Percentiles rank a stretch among this genome's conserved stretches.
These are phyloP conservation scores for Yamadazyma sp. DNA, from an alignment of 1,139 yeast genomes.

Conservation along the genomic window DNA sequence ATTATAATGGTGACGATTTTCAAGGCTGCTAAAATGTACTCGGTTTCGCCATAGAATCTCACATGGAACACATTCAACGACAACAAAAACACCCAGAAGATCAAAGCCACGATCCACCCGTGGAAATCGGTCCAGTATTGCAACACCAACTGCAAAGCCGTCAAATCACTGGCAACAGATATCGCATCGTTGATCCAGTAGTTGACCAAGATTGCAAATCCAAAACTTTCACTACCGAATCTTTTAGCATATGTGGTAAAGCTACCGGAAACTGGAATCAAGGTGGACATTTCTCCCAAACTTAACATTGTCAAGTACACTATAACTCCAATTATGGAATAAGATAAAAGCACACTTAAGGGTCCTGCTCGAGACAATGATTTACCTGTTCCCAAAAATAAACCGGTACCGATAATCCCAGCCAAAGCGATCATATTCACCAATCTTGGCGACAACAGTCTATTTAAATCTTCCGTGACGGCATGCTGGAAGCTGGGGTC, in stretches of 20 bases:
- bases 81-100: slow-evolving; percentile 58
- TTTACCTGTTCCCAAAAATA: slow-evolving; percentile 62
- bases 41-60: slow-evolving; percentile 45
- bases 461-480: slow-evolving; percentile 30
- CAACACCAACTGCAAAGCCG: slow-evolving; percentile 59
- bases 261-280: slow-evolving; percentile 62
- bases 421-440: slow-evolving; percentile 66
- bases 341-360: slow-evolving; percentile 57
- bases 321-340: slow-evolving; percentile 55
- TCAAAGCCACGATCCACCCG: slow-evolving; percentile 54
- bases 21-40: slow-evolving; percentile 38
- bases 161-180: slow-evolving; percentile 60
- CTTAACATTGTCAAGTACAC: slow-evolving; percentile 61
- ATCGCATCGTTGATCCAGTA: slow-evolving; percentile 69
- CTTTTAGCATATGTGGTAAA: slow-evolving; percentile 60
- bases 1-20: slow-evolving; percentile 41
- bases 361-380: slow-evolving; percentile 67
- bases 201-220: slow-evolving; percentile 60
- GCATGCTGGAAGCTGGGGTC: slow-evolving; percentile 3
- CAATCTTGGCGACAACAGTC: slow-evolving; percentile 52
- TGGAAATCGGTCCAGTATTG: slow-evolving; percentile 64
- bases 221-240: slow-evolving; percentile 62
- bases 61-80: slow-evolving; percentile 55
- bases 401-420: slow-evolving; percentile 70
- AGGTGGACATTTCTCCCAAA: slow-evolving; percentile 66